Percentiles rank a stretch among this genome's conserved stretches.
Conservation (phyloP, 2,329 filamentous ascomycete genomes). For the Aureobasidium leucospermi region DNA sequence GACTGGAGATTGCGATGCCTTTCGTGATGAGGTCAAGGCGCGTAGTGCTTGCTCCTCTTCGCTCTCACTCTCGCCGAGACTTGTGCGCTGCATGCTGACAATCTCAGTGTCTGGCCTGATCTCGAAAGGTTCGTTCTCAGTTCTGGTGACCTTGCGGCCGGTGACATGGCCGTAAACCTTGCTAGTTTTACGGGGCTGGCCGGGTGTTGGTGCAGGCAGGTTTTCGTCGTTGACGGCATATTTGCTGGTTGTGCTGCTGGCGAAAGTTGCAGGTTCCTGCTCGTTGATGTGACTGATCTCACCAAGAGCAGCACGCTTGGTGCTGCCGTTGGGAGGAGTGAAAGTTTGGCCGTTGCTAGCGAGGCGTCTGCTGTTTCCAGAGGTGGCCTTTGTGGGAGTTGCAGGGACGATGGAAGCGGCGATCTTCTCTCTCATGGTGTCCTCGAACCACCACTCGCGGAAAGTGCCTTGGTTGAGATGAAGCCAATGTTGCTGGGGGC, state of each 20-base stretch:
- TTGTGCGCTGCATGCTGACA: conserved; percentile 53
- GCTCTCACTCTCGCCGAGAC: conserved; percentile 54
- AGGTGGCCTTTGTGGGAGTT: conserved; percentile 46
- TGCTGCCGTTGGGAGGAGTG: conserved; percentile 75
- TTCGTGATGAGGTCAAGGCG: conserved; percentile 45
- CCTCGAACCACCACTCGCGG: conserved; percentile 93
- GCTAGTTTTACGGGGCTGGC: conserved; percentile 85
- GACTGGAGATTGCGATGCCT: conserved; percentile 56
- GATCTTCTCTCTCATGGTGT: conserved; percentile 72
- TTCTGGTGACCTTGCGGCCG: conserved; percentile 34
- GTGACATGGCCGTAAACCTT: conserved; percentile 66
- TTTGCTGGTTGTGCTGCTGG: conserved; percentile 29
- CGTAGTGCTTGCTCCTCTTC: conserved; percentile 85
- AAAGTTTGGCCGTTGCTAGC: conserved; percentile 64
- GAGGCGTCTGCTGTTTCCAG: conserved; percentile 36
- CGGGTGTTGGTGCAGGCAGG: conserved; percentile 87
- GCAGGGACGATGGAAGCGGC: conserved; percentile 51
- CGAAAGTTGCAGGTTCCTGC: conserved; percentile 32
- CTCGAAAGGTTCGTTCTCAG: conserved; percentile 45
- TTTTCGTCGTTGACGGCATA: conserved; percentile 76
- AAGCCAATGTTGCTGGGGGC: conserved; percentile 97
- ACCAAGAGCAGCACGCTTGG: conserved; percentile 72
- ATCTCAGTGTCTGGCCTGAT: conserved; percentile 52
- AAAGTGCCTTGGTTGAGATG: conserved; percentile 95
- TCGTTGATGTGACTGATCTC: conserved; percentile 78